Percentiles rank a stretch among this genome's conserved stretches.
Evolutionary conservation across 2,329 filamentous ascomycete species (phyloP).

Genomic region (Trichoderma afroharzianum): DNA sequence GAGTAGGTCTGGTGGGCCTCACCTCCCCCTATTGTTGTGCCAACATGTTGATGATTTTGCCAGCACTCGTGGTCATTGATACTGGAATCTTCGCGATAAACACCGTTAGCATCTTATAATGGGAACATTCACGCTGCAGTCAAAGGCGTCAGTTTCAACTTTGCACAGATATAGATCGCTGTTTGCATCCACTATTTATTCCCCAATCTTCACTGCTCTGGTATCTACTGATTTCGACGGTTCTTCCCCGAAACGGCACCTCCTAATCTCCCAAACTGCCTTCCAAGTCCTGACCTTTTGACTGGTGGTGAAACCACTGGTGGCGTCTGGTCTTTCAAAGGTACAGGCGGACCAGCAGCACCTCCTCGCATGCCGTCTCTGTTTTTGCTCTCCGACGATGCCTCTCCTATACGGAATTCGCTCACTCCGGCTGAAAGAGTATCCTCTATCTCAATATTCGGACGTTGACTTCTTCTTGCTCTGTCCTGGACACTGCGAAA

Average conservation of each 20-base stretch:
- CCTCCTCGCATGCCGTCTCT: conserved; percentile 38
- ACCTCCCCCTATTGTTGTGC: conserved; percentile 60
- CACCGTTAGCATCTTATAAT: background rate
- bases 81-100: background rate
- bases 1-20: conserved; percentile 69
- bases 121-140: background rate
- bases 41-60: conserved; percentile 49
- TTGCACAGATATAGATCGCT: background rate
- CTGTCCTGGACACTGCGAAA: conserved; percentile 89
- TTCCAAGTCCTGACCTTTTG: conserved; percentile 63
- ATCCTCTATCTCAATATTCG: conserved; percentile 51
- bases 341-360: conserved; percentile 37
- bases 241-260: conserved; percentile 66
- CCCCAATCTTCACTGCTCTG: background rate
- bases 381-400: conserved; percentile 36
- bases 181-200: background rate
- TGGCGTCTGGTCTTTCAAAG: conserved; percentile 47
- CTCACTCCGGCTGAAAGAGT: conserved; percentile 42
- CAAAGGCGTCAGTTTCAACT: background rate
- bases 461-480: conserved; percentile 66
- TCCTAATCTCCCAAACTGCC: conserved; percentile 65
- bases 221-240: conserved; percentile 42
- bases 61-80: background rate
- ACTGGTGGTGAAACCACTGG: conserved; percentile 42
- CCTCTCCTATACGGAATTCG: conserved; percentile 42